Evolutionary conservation across 495 filamentous ascomycete species (phyloP).

Genomic region (Extremus antarcticus): DNA sequence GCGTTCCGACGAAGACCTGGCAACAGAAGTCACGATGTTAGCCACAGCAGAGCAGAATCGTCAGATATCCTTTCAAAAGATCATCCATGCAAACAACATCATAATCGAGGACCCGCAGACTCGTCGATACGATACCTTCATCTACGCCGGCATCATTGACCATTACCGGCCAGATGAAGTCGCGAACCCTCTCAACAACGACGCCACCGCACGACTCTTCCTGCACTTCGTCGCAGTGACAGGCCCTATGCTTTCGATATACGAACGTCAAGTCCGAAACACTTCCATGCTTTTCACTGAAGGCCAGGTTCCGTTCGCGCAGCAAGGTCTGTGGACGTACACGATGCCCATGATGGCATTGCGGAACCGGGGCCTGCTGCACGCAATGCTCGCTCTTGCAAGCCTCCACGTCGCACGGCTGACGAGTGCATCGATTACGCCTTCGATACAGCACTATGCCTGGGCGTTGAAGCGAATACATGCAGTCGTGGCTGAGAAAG

Average conservation of each 20-base stretch:
- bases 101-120: conserved; percentile 40
- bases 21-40: conserved; percentile 39
- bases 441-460: conserved; percentile 86
- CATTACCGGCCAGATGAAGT: conserved; percentile 63
- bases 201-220: conserved; percentile 75
- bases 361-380: conserved; percentile 71
- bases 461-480: conserved; percentile 69
- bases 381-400: conserved; percentile 80
- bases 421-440: conserved; percentile 56
- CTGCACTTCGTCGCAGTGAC: conserved; percentile 88
- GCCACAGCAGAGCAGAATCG: conserved; percentile 12
- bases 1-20: conserved; percentile 58
- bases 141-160: conserved; percentile 65
- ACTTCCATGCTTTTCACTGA: conserved; percentile 60
- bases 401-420: conserved; percentile 83
- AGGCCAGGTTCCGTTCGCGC: conserved; percentile 49
- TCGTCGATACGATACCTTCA: conserved; percentile 52
- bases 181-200: conserved; percentile 73
- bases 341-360: conserved; percentile 77
- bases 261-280: conserved; percentile 73
- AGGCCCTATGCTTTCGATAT: conserved; percentile 76
- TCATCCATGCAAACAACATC: conserved; percentile 37
- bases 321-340: conserved; percentile 79
- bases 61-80: conserved; percentile 33
- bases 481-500: conserved; percentile 49